phyloP scores from a whole-genome alignment of 768 basidiomycete genomes.

The Tephrocybe rancida region DNA sequence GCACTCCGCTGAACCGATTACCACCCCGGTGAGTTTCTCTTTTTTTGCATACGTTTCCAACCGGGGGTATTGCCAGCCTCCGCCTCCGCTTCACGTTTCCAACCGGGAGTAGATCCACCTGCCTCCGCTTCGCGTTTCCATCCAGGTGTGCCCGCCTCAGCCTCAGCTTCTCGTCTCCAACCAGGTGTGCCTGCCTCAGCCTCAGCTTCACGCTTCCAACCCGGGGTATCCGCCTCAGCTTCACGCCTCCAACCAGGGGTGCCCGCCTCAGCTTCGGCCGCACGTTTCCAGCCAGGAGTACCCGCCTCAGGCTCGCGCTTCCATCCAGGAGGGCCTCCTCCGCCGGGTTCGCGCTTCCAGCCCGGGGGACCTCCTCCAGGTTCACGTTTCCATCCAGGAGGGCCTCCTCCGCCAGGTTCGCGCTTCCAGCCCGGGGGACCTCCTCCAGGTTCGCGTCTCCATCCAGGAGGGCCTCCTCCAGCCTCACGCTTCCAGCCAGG shows the following conservation, averaged over 20 bases:
- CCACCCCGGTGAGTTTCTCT: constrained; percentile 4
- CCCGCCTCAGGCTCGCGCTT: constrained; percentile 8
- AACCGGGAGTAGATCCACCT: constrained; percentile 9
- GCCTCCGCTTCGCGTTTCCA: constrained; percentile 20
- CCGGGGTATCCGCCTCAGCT: constrained; percentile 6
- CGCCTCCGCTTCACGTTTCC: constrained; percentile 22
- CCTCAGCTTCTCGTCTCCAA: constrained; percentile 16
- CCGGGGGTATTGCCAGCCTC: constrained; percentile 6
- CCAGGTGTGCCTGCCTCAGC: constrained; percentile 7
- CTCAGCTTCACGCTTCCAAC: constrained; percentile 2
- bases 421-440: neutral
- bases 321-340: constrained; percentile 7
- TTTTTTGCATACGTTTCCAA: constrained; percentile 9
- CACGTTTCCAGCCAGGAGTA: constrained; percentile 2
- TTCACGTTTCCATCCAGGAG: constrained; percentile 17
- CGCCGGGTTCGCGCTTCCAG: constrained; percentile 11
- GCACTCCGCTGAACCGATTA: constrained; percentile 4
- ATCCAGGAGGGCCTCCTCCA: constrained; percentile 5
- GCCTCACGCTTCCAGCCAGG: constrained; percentile 8
- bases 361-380: neutral
- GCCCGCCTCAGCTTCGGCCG: constrained; percentile 10
- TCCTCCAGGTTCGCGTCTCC: constrained; percentile 9
- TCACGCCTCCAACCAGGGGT: constrained; percentile 17
- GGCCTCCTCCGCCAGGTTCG: constrained; percentile 1
- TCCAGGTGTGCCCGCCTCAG: constrained; percentile 7